Evolutionary conservation across 306 rosid genomes (phyloP), one percentile per base, ranked within the genome.

Genomic region (Begonia peltatifolia): DNA sequence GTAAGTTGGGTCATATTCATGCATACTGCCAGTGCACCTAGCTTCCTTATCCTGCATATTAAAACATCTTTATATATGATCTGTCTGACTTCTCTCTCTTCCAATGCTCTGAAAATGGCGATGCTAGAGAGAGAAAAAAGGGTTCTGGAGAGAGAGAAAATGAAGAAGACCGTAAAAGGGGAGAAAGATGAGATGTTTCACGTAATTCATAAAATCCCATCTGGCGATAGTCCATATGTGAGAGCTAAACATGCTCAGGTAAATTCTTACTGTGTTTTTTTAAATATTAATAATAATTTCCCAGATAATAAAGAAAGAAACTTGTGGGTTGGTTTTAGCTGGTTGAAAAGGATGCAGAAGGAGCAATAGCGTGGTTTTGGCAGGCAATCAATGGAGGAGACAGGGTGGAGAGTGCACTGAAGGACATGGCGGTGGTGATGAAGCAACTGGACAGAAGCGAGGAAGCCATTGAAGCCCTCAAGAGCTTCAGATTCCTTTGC

Each of bases 221-320:
- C 64, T 42, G 95, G 95, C 10, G 94, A 89, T 69, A 65, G 51
- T 50, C 97, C 94, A 55, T 89, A 89, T 85, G 95, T 82, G 20
- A 74, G 77, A 73, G 95, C 95, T 55, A 89, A 85, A 49, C 89
- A 89, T 71, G 97, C 97, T 41, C 97, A 89, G 94, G 95, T 88
- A 66, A 50, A 48, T 52, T 52, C 15, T 63, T 25, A 44, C 48
- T 44, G 12, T 12, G 48, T 42, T 42, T 42, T 42, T 2, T 42
- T 2, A 1, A 3, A 44, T 44, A 10, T 3, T 44, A n/a, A 15
- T 10, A 50, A n/a, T 9, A 14, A 50, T 50, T 12, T 16, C 14
- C 3, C 53, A 12, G 13, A 43, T 12, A 9, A 15, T 11, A 8
- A 50, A 20, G 53, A 20, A 11, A 50, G 10, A 50, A 9, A 14